Base-by-base conservation (phyloP, 2,329 filamentous ascomycete genomes). In the Pseudopithomyces chartarum region DNA sequence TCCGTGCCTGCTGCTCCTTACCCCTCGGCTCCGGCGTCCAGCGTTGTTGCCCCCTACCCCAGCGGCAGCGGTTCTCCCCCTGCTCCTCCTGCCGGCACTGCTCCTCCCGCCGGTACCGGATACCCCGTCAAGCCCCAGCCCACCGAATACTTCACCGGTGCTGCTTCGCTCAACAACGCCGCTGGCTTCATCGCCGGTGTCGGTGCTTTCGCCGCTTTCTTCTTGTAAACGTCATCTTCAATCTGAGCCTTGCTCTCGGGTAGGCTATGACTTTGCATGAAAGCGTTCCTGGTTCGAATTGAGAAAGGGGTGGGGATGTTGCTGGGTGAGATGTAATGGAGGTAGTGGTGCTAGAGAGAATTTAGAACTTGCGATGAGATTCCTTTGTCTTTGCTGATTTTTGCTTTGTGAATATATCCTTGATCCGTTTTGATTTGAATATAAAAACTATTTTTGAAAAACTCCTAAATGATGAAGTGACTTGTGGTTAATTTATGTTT, bases 151-250 rank as follows among this genome's bases (percentile, higher is more conserved):
- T 77, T 75, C 74, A 73, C 72, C 51, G 74, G 74, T 54, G 74
- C 73, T 67, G 74, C 74, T 59, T 67, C 62, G 63, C 55, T 69
- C 51, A 64, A 73, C 63, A 71, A 75, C 69, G 69, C 65, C 54
- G 73, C 65, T 63, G 69, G 71, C 66, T 73, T 74, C 66, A 68
- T 75, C 62, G 74, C 74, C 51, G 74, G 73, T 73, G 64, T 76
- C 62, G 74, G 74, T 75, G 74, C 73, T 64, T 67, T 77, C 66
- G 74, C 74, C 59, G 74, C 74, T 72, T 65, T 77, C 65, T 76
- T 77, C 73, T 72, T 77, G 71, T 77, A 76, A 75, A 75, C 58
- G 71, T 73, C 73, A 74, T 71, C 54, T 63, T 64, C 64, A 65
- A 71, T 71, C 57, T 67, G 40, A 71, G 67, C 69, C n/a, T 59